Percentiles rank a stretch among this genome's conserved stretches.
Evolutionary conservation across 768 basidiomycete genomes (phyloP).

Genomic region (Hypholoma sublateritium): DNA sequence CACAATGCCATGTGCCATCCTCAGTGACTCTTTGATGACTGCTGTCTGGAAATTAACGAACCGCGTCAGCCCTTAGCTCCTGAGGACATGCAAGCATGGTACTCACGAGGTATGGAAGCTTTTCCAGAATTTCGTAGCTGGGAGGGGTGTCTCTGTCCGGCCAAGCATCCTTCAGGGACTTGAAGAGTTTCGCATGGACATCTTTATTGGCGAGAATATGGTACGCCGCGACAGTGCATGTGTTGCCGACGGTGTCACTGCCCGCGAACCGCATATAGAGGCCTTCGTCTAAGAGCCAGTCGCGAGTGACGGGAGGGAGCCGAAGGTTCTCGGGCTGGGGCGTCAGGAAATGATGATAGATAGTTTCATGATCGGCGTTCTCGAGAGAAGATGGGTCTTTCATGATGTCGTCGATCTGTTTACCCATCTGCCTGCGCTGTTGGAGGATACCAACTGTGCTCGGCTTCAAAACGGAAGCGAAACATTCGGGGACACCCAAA

Average conservation of each 20-base stretch:
- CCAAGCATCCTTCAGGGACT: conserved; percentile 38
- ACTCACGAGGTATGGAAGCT: conserved; percentile 46
- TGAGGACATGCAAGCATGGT: background rate
- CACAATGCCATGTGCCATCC: conserved; percentile 39
- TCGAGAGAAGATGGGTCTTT: conserved; percentile 30
- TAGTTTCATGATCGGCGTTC: conserved; percentile 33
- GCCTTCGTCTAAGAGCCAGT: conserved; percentile 37
- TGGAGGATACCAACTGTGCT: conserved; percentile 35
- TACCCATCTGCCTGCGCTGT: conserved; percentile 31
- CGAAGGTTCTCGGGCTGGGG: conserved; percentile 30
- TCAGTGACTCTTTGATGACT: conserved; percentile 46
- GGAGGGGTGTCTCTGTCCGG: conserved; percentile 33
- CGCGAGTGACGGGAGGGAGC: conserved; percentile 28
- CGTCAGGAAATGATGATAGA: conserved; percentile 36
- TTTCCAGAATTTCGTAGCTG: conserved; percentile 37
- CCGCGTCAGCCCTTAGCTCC: no score
- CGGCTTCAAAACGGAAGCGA: conserved; percentile 32
- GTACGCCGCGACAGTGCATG: conserved; percentile 34
- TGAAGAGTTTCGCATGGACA: conserved; percentile 26
- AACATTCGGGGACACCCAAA: conserved; percentile 30
- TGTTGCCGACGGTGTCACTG: conserved; percentile 43
- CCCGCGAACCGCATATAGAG: conserved; percentile 40
- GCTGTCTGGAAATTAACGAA: conserved; percentile 32
- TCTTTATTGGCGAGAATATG: conserved; percentile 31
- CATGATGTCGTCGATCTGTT: conserved; percentile 34